A percentile compares a stretch with the other conserved stretches of the same genome.
Evolutionary conservation across 1,284 basidiomycete genomes (phyloP).

Genomic region (Acaromyces ingoldii): DNA sequence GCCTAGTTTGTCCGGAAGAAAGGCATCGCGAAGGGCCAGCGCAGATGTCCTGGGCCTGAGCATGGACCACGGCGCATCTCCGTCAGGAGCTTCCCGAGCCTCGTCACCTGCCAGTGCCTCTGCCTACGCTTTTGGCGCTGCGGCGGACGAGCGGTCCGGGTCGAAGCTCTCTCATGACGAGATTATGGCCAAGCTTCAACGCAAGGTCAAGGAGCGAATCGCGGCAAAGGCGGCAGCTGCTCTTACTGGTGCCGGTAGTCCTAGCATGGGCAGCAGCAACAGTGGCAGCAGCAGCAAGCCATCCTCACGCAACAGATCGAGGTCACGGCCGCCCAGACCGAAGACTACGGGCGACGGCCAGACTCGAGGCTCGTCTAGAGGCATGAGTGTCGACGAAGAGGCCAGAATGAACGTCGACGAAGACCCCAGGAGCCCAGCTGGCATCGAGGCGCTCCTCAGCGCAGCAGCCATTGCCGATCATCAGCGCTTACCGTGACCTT

Average conservation of each 20-base stretch:
- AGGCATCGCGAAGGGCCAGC: neutral
- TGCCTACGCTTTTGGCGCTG: too few relatives aligned
- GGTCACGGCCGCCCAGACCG: too few relatives aligned
- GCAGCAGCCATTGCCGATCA: slow-evolving; percentile 5
- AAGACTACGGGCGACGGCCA: neutral
- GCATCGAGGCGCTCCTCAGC: slow-evolving; percentile 5
- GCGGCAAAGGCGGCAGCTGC: neutral
- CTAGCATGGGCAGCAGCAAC: too few relatives aligned
- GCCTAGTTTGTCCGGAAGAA: too few relatives aligned
- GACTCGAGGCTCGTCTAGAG: neutral
- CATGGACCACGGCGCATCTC: neutral
- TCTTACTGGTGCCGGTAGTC: neutral
- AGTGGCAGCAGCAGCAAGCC: too few relatives aligned
- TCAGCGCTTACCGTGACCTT: too few relatives aligned
- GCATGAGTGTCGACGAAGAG: too few relatives aligned
- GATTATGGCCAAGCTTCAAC: slow-evolving; percentile 5
- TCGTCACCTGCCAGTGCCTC: too few relatives aligned
- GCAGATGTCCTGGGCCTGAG: neutral
- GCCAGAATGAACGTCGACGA: too few relatives aligned
- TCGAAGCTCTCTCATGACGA: neutral
- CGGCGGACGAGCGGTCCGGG: too few relatives aligned
- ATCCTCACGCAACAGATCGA: too few relatives aligned
- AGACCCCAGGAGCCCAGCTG: too few relatives aligned
- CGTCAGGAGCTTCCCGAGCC: neutral
- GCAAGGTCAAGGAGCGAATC: slow-evolving; percentile 1